Conservation (phyloP, 495 filamentous ascomycete species). For the Aspergillus bertholletiae region DNA sequence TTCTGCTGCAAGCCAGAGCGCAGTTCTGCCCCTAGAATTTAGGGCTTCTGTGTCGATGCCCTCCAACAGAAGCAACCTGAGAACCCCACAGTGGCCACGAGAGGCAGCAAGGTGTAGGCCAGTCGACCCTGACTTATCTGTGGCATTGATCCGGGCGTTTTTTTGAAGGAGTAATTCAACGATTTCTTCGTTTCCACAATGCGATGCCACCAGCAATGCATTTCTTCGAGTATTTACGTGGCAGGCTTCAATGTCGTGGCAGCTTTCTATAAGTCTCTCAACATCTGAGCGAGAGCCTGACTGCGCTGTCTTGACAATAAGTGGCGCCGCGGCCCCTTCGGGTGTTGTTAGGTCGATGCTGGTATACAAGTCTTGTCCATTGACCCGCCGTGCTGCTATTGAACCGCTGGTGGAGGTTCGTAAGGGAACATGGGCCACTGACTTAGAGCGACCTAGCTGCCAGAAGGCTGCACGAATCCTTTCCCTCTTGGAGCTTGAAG, state of each 20-base stretch:
- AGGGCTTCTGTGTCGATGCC: slow-evolving; percentile 26
- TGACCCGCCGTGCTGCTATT: slow-evolving; percentile 13
- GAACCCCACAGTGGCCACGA: slow-evolving; percentile 34
- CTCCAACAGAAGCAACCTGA: slow-evolving; percentile 34
- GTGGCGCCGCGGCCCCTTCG: slow-evolving; percentile 29
- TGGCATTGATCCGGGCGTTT: slow-evolving; percentile 30
- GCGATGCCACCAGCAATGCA: slow-evolving; percentile 43
- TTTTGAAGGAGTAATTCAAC: slow-evolving; percentile 37
- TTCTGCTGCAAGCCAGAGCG: slow-evolving; percentile 36
- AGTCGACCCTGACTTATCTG: slow-evolving; percentile 34
- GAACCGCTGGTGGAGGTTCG: slow-evolving; percentile 9
- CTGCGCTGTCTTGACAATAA: slow-evolving; percentile 40
- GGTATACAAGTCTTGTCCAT: slow-evolving; percentile 21
- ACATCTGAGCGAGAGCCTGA: slow-evolving; percentile 35
- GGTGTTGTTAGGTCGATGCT: slow-evolving; percentile 40
- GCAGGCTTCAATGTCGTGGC: slow-evolving; percentile 35
- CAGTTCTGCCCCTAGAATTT: slow-evolving; percentile 31
- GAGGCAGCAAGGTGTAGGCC: slow-evolving; percentile 44
- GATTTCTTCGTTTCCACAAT: slow-evolving; percentile 43
- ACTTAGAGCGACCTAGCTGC: slow-evolving; percentile 20
- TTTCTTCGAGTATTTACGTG: slow-evolving; percentile 35
- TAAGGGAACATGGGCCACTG: slow-evolving; percentile 5
- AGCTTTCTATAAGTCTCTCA: slow-evolving; percentile 35
- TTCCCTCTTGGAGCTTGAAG: slow-evolving; percentile 18
- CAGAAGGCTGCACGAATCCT: slow-evolving; percentile 22